Percentiles rank a stretch among this genome's conserved stretches.
Conservation (phyloP, 139 green algal species). For the Gonium pectorale region DNA sequence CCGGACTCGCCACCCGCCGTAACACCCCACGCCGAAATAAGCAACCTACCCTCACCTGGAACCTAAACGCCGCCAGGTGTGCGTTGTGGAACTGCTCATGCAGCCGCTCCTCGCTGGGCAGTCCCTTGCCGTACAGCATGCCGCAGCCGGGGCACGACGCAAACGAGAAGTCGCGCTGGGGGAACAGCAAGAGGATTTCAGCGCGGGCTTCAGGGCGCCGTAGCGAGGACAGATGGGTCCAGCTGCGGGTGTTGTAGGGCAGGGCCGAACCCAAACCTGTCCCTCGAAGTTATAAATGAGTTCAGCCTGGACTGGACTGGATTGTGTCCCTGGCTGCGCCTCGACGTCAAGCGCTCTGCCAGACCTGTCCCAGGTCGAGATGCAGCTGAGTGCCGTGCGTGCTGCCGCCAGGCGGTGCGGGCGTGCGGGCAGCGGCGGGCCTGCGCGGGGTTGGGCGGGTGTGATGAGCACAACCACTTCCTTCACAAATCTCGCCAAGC, state of each 20-base stretch:
- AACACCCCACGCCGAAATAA: no score
- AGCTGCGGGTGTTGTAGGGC: no score
- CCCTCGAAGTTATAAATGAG: no score
- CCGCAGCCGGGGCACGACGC: conserved; percentile 35
- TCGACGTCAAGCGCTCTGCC: no score
- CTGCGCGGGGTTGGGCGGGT: no score
- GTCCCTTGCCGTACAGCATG: conserved; percentile 49
- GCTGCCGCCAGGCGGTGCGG: neutral
- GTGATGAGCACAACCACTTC: no score
- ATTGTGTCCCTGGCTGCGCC: neutral
- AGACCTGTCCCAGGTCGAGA: conserved; percentile 37
- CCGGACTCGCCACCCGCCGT: no score
- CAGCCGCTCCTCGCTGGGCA: conserved; percentile 32
- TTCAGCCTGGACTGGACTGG: neutral
- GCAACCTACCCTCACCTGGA: conserved; percentile 19
- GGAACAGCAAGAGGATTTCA: no score
- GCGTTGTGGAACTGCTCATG: conserved; percentile 36
- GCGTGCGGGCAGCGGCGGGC: neutral
- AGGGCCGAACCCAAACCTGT: no score
- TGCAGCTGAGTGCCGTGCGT: conserved; percentile 17
- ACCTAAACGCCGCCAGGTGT: neutral
- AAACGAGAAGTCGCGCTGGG: conserved; percentile 39
- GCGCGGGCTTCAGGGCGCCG: no score
- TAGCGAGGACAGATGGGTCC: no score
- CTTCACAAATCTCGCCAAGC: no score